phyloP scores from a whole-genome alignment of 2,329 filamentous ascomycete species.

The Seiridium unicorne region DNA sequence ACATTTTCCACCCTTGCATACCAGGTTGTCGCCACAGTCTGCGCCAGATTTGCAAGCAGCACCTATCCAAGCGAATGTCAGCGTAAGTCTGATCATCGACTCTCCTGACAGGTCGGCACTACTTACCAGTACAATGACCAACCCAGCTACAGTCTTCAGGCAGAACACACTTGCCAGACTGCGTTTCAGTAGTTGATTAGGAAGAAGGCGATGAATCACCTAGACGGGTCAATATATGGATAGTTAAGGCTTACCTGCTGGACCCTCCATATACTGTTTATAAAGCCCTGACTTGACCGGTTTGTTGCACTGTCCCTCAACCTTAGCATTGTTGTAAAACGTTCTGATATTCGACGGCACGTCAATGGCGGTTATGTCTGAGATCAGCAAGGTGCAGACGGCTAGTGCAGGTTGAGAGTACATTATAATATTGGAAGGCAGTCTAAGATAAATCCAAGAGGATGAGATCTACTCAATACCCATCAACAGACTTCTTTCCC shows the following conservation, averaged over 20 bases:
- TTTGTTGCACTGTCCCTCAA: conserved; percentile 25
- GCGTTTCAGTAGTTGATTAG: no score
- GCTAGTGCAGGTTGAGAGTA: neutral
- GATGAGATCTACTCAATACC: no score
- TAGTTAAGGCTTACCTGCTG: neutral
- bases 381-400: neutral
- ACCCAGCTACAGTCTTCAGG: conserved; percentile 1
- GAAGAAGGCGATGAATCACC: neutral
- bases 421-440: neutral
- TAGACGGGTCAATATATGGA: neutral
- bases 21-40: neutral
- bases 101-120: neutral
- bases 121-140: conserved; percentile 1
- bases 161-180: neutral
- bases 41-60: neutral
- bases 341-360: conserved; percentile 23
- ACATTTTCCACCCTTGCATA: neutral
- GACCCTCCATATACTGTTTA: conserved; percentile 14
- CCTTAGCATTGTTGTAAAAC: conserved; percentile 30
- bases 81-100: neutral
- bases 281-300: conserved; percentile 30
- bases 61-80: neutral
- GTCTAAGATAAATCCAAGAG: no score
- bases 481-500: no score
- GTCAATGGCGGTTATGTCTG: neutral